Conservation (phyloP, 2,329 filamentous ascomycete genomes). For the Xylaria digitata region DNA sequence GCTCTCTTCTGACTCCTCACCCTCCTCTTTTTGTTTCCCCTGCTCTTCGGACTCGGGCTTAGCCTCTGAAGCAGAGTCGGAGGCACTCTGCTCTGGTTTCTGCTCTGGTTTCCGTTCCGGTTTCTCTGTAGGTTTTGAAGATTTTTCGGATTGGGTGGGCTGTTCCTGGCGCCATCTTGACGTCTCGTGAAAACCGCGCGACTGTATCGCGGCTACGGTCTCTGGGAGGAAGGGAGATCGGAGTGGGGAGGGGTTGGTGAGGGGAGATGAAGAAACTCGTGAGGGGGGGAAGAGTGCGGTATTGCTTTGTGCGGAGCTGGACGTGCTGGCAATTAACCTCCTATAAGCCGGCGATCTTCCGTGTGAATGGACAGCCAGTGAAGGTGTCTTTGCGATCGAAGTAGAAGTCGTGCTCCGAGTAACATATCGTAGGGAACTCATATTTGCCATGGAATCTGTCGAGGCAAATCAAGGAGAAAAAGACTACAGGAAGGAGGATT, state of each 20-base stretch:
- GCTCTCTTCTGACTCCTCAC: constrained; percentile 58
- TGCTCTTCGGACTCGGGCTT: constrained; percentile 58
- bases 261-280: constrained; percentile 46
- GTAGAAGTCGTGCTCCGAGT: constrained; percentile 58
- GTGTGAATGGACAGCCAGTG: constrained; percentile 53
- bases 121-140: constrained; percentile 50
- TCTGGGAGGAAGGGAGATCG: constrained; percentile 60
- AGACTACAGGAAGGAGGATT: constrained; percentile 38
- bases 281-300: constrained; percentile 47
- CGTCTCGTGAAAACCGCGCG: constrained; percentile 56
- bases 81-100: constrained; percentile 53
- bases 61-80: constrained; percentile 48
- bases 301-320: constrained; percentile 48
- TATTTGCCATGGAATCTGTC: constrained; percentile 49
- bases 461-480: constrained; percentile 23
- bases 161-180: constrained; percentile 50
- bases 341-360: constrained; percentile 61
- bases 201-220: constrained; percentile 54
- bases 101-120: constrained; percentile 55
- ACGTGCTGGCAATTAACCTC: constrained; percentile 56
- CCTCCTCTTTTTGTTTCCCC: constrained; percentile 59
- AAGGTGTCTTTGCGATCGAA: constrained; percentile 56
- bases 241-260: constrained; percentile 54
- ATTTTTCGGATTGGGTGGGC: constrained; percentile 46
- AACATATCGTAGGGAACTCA: constrained; percentile 58